Percentiles rank a stretch among this genome's conserved stretches.
Conservation (phyloP, 768 basidiomycete genomes). For the Lactarius vividus region DNA sequence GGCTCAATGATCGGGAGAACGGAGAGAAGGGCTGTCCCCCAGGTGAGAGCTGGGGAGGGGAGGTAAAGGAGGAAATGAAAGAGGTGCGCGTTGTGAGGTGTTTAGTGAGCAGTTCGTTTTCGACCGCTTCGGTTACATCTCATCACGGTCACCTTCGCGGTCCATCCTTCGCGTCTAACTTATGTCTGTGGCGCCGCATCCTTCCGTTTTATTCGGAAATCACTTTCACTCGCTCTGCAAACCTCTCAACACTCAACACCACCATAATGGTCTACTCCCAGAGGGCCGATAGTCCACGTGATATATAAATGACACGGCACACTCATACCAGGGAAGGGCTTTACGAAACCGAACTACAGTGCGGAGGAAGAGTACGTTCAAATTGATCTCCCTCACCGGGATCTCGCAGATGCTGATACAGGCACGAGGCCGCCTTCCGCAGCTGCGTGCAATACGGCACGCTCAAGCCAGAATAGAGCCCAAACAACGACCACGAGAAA, state of each 20-base stretch:
- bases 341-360: not conserved
- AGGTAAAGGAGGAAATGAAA: not conserved
- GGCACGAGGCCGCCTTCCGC: not conserved
- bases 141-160: conserved; percentile 9
- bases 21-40: not conserved
- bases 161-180: conserved; percentile 13
- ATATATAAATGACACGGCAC: not conserved
- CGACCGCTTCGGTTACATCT: not conserved
- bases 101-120: conserved; percentile 2
- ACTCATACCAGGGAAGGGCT: not conserved
- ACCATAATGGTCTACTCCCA: too few relatives aligned
- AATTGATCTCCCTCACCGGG: not conserved
- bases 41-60: not conserved
- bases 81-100: conserved; percentile 15
- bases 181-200: conserved; percentile 13
- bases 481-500: not conserved
- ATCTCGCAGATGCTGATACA: not conserved
- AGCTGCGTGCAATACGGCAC: not conserved
- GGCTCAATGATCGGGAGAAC: not conserved
- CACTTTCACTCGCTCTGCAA: not conserved
- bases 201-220: conserved; percentile 14
- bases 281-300: not conserved
- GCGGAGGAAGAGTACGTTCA: not conserved
- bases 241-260: too few relatives aligned
- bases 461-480: not conserved